Evolutionary conservation across 371 early-diverging fungal genomes (phyloP).

Genomic region (Fennellomyces sp.): DNA sequence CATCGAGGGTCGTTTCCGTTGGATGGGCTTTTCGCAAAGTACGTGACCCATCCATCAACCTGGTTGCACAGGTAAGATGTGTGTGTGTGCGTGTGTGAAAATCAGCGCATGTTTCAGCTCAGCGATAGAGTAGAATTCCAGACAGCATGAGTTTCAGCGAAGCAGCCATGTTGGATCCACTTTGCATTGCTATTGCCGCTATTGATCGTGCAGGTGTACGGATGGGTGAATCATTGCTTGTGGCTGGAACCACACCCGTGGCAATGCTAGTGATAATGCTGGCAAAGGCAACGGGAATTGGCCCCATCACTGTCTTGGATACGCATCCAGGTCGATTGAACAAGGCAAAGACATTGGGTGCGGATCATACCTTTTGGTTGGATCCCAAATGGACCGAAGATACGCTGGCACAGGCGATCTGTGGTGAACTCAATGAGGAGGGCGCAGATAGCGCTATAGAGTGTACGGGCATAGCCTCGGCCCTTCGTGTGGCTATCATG

Average conservation of each 20-base stretch:
- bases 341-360: neutral
- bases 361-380: neutral
- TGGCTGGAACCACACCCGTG: conserved; percentile 2
- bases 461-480: neutral
- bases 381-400: conserved; percentile 4
- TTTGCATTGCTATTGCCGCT: conserved; percentile 10
- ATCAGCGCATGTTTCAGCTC: neutral
- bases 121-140: conserved; percentile 1
- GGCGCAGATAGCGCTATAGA: conserved; percentile 7
- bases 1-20: neutral
- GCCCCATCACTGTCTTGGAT: conserved; percentile 4
- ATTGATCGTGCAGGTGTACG: conserved; percentile 8
- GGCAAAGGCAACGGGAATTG: conserved; percentile 10
- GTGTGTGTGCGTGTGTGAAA: neutral
- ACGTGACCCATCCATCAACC: conserved; percentile 11
- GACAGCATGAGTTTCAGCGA: conserved; percentile 3
- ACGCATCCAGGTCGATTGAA: neutral
- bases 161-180: conserved; percentile 14
- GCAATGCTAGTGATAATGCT: conserved; percentile 4
- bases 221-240: conserved; percentile 5
- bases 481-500: conserved; percentile 5
- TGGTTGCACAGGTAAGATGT: conserved; percentile 14
- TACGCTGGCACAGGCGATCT: conserved; percentile 1
- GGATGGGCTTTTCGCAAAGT: conserved; percentile 7
- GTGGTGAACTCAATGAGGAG: neutral